Conservation (phyloP, 805 yeast genomes). For the Hanseniaspora singularis region DNA sequence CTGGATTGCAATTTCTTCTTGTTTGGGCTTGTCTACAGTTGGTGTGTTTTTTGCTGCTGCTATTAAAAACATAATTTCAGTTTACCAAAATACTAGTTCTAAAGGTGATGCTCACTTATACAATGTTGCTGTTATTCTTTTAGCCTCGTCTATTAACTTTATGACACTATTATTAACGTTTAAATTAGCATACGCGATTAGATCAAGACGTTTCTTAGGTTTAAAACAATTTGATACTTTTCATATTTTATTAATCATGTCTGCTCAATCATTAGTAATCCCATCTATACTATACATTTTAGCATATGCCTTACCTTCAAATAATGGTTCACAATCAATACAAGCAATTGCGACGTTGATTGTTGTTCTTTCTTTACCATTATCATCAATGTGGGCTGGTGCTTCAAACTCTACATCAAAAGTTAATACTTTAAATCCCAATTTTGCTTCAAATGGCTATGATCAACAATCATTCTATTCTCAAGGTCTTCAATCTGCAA, state of each 20-base stretch:
- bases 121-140: constrained; percentile 47
- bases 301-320: constrained; percentile 34
- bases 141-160: constrained; percentile 55
- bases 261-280: constrained; percentile 65
- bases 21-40: constrained; percentile 43
- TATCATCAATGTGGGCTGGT: constrained; percentile 83
- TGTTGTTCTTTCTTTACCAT: constrained; percentile 62
- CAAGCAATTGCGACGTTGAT: constrained; percentile 46
- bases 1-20: constrained; percentile 31
- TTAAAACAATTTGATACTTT: constrained; percentile 69
- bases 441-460: constrained; percentile 18
- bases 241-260: constrained; percentile 70
- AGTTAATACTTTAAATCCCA: constrained; percentile 31
- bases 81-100: constrained; percentile 24
- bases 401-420: constrained; percentile 41
- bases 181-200: constrained; percentile 60
- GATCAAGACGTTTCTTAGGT: constrained; percentile 65
- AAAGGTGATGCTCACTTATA: constrained; percentile 31
- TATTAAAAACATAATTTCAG: constrained; percentile 33
- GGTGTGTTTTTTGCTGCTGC: constrained; percentile 48
- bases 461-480: constrained; percentile 13
- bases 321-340: constrained; percentile 31
- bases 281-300: constrained; percentile 61
- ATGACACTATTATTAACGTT: constrained; percentile 47
- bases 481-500: constrained; percentile 13